Conservation (phyloP, 495 filamentous ascomycete species). For the Hypoxylon trugodes region DNA sequence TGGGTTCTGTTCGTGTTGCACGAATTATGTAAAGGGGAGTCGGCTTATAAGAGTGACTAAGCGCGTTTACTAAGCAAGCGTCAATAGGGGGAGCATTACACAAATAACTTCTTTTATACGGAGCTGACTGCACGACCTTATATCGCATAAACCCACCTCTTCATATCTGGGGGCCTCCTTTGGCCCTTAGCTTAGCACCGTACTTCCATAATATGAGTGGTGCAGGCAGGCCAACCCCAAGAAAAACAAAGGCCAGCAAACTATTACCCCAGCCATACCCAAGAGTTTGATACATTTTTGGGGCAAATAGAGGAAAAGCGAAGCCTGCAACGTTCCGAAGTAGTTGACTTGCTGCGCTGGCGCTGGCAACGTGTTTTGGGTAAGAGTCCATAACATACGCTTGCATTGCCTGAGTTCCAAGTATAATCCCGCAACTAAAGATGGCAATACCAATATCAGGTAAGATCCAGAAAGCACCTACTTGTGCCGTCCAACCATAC, state of each 20-base stretch:
- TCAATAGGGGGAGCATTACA: too few species aligned
- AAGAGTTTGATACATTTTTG: constrained; percentile 65
- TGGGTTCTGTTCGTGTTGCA: too few species aligned
- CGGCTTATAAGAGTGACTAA: too few species aligned
- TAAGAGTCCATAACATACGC: constrained; percentile 76
- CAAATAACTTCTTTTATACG: too few species aligned
- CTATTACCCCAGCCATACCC: constrained; percentile 62
- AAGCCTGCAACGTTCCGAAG: constrained; percentile 71
- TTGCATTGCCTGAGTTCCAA: constrained; percentile 3
- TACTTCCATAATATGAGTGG: constrained; percentile 57
- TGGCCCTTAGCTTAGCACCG: constrained; percentile 51
- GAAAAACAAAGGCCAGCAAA: constrained; percentile 57
- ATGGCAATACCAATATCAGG: constrained; percentile 22
- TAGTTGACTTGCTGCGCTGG: constrained; percentile 67
- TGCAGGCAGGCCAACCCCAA: constrained; percentile 55
- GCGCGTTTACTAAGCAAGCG: too few species aligned
- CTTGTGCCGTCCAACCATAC: constrained; percentile 46
- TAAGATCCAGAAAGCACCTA: constrained; percentile 51
- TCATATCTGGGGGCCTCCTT: too few species aligned
- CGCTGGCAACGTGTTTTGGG: constrained; percentile 72
- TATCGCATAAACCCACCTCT: too few species aligned
- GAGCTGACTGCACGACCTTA: too few species aligned
- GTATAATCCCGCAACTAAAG: constrained; percentile 11
- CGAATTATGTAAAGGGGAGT: too few species aligned
- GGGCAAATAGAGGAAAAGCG: constrained; percentile 74